These are phyloP conservation scores for Gynochthodes officinalis DNA, from an alignment of 257 asterid species.

Conservation along the genomic window DNA sequence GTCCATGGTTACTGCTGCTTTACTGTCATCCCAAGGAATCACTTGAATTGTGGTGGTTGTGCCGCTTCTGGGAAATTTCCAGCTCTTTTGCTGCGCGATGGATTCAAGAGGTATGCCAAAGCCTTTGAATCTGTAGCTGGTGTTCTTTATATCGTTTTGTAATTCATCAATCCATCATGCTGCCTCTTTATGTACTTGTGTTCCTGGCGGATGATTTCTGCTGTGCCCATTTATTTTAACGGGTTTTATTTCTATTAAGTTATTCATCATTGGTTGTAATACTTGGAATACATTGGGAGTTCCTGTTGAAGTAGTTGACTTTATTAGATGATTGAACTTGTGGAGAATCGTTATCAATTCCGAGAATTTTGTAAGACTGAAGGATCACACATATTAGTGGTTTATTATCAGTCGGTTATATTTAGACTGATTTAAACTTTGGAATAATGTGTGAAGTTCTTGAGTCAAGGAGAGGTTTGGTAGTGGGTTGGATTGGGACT, in stretches of 20 bases:
- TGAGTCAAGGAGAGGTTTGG: constrained; percentile 35
- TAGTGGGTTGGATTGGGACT: constrained; percentile 35
- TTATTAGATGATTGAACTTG: constrained; percentile 15
- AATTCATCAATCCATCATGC: constrained; percentile 16
- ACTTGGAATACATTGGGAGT: constrained; percentile 20
- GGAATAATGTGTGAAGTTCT: constrained; percentile 43
- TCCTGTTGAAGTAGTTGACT: constrained; percentile 33
- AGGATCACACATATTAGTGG: constrained; percentile 18
- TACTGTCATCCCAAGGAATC: constrained; percentile 52
- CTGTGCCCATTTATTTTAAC: constrained; percentile 21
- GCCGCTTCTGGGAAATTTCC: constrained; percentile 19
- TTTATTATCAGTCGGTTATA: constrained; percentile 11
- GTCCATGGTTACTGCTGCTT: constrained; percentile 34
- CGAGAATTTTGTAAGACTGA: constrained; percentile 10
- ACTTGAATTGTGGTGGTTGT: constrained; percentile 34
- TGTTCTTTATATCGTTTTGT: not conserved
- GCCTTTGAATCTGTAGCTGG: constrained; percentile 9
- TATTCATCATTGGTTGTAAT: constrained; percentile 18
- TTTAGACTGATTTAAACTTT: constrained; percentile 26
- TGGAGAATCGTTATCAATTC: constrained; percentile 9
- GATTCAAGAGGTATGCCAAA: constrained; percentile 49
- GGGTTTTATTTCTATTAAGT: constrained; percentile 12
- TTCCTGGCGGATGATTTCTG: constrained; percentile 24
- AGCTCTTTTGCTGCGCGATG: constrained; percentile 24
- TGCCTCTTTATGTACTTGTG: constrained; percentile 16